Conservation (phyloP, 148 eudicot species). For the Chenopodium album region DNA sequence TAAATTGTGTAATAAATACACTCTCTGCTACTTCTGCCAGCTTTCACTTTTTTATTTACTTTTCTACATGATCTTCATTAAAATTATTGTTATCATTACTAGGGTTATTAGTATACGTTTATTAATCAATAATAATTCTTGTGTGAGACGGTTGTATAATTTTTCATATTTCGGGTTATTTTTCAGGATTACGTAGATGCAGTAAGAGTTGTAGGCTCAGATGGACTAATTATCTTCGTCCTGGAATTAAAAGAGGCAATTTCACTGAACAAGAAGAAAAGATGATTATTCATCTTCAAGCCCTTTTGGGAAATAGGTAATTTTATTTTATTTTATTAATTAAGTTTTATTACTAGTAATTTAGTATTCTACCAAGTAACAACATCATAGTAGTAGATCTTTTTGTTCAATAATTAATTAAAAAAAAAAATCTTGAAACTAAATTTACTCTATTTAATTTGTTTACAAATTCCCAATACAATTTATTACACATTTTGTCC, state of each 20-base stretch:
- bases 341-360: neutral
- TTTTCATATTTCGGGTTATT: neutral
- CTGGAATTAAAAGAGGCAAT: conserved; percentile 83
- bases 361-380: too few species aligned
- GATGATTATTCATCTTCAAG: conserved; percentile 92
- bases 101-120: neutral
- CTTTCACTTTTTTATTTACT: conserved; percentile 12
- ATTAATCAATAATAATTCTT: neutral
- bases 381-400: neutral
- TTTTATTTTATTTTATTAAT: neutral
- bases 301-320: conserved; percentile 84
- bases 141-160: neutral
- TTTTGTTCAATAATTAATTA: conserved; percentile 1
- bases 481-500: conserved; percentile 22
- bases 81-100: neutral
- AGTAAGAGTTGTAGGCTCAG: conserved; percentile 89
- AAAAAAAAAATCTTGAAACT: neutral
- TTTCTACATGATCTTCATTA: conserved; percentile 10
- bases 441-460: neutral
- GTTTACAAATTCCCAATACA: conserved; percentile 1
- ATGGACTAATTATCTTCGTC: conserved; percentile 93
- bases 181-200: conserved; percentile 73
- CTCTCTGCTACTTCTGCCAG: conserved; percentile 13
- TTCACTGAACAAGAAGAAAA: conserved; percentile 81
- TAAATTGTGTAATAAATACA: conserved; percentile 42